Conservation (phyloP, 1,284 basidiomycete genomes). For the Thecaphora frezii region DNA sequence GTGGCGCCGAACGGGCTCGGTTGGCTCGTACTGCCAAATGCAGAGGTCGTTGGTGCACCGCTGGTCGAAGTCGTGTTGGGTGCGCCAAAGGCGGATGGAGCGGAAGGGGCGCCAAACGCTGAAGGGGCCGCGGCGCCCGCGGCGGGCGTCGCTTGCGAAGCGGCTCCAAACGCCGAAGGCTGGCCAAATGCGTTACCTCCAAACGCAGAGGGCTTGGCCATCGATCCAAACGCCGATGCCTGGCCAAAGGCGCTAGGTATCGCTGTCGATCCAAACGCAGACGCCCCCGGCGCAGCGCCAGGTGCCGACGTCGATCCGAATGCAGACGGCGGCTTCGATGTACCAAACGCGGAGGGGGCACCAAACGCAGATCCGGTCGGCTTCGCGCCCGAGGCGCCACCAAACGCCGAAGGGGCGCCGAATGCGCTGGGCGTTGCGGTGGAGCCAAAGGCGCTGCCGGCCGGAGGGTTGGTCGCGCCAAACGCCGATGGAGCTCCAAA, state of each 20-base stretch:
- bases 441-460: neutral
- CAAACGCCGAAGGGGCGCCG: constrained; percentile 1
- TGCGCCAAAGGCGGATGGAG: neutral
- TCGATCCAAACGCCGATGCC: constrained; percentile 16
- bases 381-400: neutral
- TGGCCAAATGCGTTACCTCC: constrained; percentile 17
- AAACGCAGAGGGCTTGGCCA: neutral
- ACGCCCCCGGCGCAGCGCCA: neutral
- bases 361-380: constrained; percentile 6
- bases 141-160: neutral
- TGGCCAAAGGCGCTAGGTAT: constrained; percentile 11
- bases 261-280: neutral
- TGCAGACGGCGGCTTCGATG: constrained; percentile 8
- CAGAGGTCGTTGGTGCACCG: constrained; percentile 1
- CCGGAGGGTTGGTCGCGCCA: constrained; percentile 1
- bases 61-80: neutral
- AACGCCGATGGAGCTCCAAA: neutral
- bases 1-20: neutral
- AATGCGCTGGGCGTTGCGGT: constrained; percentile 12
- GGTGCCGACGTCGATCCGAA: constrained; percentile 11
- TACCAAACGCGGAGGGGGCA: neutral
- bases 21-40: constrained; percentile 2
- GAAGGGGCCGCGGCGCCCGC: constrained; percentile 10
- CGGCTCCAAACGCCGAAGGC: constrained; percentile 7
- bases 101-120: constrained; percentile 4